These are phyloP conservation scores for Penicillium lividum DNA, from an alignment of 495 filamentous ascomycete genomes.

Conservation along the genomic window DNA sequence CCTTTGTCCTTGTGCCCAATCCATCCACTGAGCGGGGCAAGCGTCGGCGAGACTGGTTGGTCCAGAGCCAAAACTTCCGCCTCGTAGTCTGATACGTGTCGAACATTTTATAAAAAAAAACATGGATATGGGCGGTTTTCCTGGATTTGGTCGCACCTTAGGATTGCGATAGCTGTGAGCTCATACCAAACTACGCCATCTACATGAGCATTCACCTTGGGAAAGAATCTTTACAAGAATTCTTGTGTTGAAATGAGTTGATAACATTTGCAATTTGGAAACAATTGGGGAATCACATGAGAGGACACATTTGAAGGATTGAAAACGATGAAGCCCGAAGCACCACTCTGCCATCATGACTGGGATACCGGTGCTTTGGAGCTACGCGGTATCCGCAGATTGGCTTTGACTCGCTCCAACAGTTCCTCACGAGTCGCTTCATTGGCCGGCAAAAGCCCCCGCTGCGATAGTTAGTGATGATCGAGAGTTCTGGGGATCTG, in stretches of 20 bases:
- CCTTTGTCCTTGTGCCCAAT: constrained; percentile 76
- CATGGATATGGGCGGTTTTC: neutral
- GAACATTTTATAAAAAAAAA: neutral
- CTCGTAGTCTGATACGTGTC: constrained; percentile 47
- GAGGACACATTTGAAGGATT: constrained; percentile 2
- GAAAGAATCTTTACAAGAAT: neutral
- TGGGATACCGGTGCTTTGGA: constrained; percentile 14
- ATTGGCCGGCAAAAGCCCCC: constrained; percentile 67
- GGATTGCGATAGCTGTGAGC: neutral
- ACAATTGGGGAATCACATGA: constrained; percentile 1
- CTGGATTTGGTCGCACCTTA: neutral
- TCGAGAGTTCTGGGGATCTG: neutral
- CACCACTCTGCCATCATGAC: constrained; percentile 8
- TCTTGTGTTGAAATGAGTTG: neutral
- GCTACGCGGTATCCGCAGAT: constrained; percentile 58
- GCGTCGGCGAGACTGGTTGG: constrained; percentile 59
- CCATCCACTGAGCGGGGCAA: constrained; percentile 49
- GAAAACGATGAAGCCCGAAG: constrained; percentile 1
- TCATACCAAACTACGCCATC: neutral
- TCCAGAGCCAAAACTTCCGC: constrained; percentile 74
- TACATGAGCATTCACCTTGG: neutral
- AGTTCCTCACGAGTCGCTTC: constrained; percentile 73
- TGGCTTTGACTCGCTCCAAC: constrained; percentile 76
- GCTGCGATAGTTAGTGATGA: constrained; percentile 45
- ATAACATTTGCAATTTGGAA: neutral